Conservation (phyloP, 345 rosid genomes). For the Murraya paniculata region DNA sequence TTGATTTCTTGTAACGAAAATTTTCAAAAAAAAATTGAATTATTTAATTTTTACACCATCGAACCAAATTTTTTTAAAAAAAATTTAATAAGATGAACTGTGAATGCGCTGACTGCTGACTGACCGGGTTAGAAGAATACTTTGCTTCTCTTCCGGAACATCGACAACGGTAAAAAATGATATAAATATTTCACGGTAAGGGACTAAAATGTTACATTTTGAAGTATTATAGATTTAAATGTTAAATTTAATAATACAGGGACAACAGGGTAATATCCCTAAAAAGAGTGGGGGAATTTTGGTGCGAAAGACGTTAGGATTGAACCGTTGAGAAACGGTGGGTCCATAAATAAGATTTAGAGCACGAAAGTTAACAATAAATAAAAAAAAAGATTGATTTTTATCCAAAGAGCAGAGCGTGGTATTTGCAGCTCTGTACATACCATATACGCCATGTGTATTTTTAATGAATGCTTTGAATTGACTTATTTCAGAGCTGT, state of each 20-base stretch:
- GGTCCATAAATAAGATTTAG: neutral
- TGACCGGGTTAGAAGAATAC: too few relatives aligned
- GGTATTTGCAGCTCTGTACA: neutral
- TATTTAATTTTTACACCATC: too few relatives aligned
- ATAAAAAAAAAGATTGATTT: neutral
- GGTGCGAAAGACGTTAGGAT: neutral
- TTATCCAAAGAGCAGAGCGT: neutral
- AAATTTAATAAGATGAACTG: too few relatives aligned
- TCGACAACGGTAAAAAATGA: too few relatives aligned
- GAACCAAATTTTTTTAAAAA: too few relatives aligned
- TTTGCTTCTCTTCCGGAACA: too few relatives aligned
- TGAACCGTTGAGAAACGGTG: neutral
- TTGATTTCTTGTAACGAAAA: too few relatives aligned
- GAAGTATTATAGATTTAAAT: neutral
- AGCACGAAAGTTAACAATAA: neutral
- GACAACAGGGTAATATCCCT: neutral
- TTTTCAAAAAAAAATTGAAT: too few relatives aligned
- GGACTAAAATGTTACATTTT: neutral
- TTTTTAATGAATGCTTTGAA: neutral
- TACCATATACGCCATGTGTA: neutral
- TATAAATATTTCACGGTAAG: too few relatives aligned
- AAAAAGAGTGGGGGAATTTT: neutral
- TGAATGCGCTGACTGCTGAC: too few relatives aligned
- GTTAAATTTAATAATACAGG: neutral
- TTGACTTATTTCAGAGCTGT: neutral